Base-by-base conservation (phyloP, 495 filamentous ascomycete genomes). In the Peziza echinospora region DNA sequence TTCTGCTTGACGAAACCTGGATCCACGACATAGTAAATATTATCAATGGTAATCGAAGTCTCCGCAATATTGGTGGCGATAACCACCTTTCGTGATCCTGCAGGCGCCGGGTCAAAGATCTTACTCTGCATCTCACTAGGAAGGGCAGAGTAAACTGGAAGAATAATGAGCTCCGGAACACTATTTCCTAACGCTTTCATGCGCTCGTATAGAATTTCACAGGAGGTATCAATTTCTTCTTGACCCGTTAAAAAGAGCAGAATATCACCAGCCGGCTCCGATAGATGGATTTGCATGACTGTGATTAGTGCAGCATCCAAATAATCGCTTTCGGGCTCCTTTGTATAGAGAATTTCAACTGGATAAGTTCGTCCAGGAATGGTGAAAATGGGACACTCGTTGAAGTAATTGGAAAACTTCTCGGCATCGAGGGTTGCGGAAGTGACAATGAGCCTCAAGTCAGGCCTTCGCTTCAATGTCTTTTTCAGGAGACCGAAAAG, bases 21-120 rank as follows among this genome's bases (percentile, higher is more conserved):
- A 57, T 99, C 89, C 28, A 99, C 73, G 25, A 99, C 91, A 60
- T 92, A 99, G 65, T 91, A 91, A 50, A 99, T 92, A 34, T 82
- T 77, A 60, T 96, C 89, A 48, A 99, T 94, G 0, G 89, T 99
- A 53, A 99, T 87, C 13, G 82, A 91, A 0, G 89, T 99, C 57
- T 99, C 89, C 0, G 89, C 89, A 57, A 99, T 99, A 53, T 99
- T 99, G 16, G 89, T 99, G 2, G 89, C 91, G 60, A 99, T 93
- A 43, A 99, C 82, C 13, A 94, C 84, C 63, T 99, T 99, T 45
- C 89, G 71, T 40, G 75, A 80, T 26, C 89, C 89, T 16, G 78
- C 71, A 5, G 87, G 84, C 17, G 91, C 81, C 13, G 86, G 85
- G 21, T 96, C 89, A 59, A 99, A 99, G 42, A 96, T 91, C 48